Conservation (phyloP, 371 early-diverging fungal species). For the Syncephalastrum contaminatum region DNA sequence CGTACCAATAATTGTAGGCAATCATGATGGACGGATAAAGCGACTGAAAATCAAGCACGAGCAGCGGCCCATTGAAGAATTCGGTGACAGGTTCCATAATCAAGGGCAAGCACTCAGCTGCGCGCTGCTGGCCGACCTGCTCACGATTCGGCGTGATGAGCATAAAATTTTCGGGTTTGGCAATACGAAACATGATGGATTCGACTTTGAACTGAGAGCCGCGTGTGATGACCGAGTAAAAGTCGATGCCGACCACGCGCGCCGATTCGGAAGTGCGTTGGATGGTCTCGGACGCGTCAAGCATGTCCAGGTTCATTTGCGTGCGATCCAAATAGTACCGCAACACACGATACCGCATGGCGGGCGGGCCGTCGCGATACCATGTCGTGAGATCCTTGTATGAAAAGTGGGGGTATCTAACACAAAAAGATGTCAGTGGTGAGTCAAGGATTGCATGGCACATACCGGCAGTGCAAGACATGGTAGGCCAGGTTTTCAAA, state of each 20-base stretch:
- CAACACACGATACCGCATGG: conserved; percentile 60
- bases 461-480: conserved; percentile 67
- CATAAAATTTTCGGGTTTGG: conserved; percentile 75
- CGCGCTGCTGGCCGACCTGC: conserved; percentile 72
- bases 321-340: conserved; percentile 71
- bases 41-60: conserved; percentile 90
- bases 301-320: conserved; percentile 62
- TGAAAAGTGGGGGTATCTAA: conserved; percentile 61
- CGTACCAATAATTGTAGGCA: conserved; percentile 88
- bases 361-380: conserved; percentile 47
- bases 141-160: conserved; percentile 62
- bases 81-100: conserved; percentile 84
- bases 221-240: conserved; percentile 80
- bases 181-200: conserved; percentile 81
- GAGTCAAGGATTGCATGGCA: background rate
- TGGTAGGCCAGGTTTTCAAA: conserved; percentile 74
- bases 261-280: conserved; percentile 82
- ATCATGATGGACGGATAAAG: conserved; percentile 94
- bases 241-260: conserved; percentile 84
- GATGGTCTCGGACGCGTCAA: conserved; percentile 72
- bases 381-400: conserved; percentile 61
- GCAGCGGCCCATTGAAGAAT: conserved; percentile 80
- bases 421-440: background rate
- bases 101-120: conserved; percentile 81
- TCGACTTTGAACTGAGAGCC: conserved; percentile 93